Conservation (phyloP, 257 asterid species). For the Plantago ovata region DNA sequence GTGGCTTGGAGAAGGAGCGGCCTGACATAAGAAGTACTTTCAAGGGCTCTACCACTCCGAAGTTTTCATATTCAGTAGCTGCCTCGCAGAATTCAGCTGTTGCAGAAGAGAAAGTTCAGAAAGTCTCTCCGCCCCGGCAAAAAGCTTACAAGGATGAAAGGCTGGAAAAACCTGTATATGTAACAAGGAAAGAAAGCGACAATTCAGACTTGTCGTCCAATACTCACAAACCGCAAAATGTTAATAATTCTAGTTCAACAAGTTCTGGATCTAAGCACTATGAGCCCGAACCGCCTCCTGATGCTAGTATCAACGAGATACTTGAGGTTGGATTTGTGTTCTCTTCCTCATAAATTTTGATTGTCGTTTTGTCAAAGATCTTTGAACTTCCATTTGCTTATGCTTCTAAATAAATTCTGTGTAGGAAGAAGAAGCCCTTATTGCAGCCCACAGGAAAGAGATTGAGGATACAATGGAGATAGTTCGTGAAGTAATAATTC, state of each 20-base stretch:
- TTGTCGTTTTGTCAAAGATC: background rate
- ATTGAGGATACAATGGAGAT: slow-evolving; percentile 98
- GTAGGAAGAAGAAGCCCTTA: slow-evolving; percentile 92
- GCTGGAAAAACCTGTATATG: slow-evolving; percentile 50
- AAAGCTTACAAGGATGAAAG: slow-evolving; percentile 64
- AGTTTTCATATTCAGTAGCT: slow-evolving; percentile 32
- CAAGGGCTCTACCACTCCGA: slow-evolving; percentile 52
- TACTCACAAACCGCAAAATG: slow-evolving; percentile 44
- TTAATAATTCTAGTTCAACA: slow-evolving; percentile 33
- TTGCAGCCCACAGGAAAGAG: slow-evolving; percentile 90
- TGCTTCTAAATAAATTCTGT: slow-evolving; percentile 8
- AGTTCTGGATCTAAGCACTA: slow-evolving; percentile 36
- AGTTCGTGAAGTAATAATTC: slow-evolving; percentile 69
- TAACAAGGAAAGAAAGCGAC: slow-evolving; percentile 46
- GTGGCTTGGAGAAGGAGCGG: slow-evolving; percentile 41
- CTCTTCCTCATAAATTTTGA: background rate
- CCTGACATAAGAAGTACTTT: slow-evolving; percentile 39
- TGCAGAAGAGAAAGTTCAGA: slow-evolving; percentile 63
- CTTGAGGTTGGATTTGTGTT: slow-evolving; percentile 60
- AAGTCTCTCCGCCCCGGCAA: slow-evolving; percentile 72
- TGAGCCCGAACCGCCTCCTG: slow-evolving; percentile 54
- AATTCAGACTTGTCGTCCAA: slow-evolving; percentile 38
- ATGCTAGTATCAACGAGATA: slow-evolving; percentile 76
- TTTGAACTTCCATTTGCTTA: slow-evolving; percentile 4
- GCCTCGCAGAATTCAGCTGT: slow-evolving; percentile 48